Percentiles rank a stretch among this genome's conserved stretches.
Evolutionary conservation across 1,139 yeast genomes (phyloP).

Genomic region (Pichia inconspicua): DNA sequence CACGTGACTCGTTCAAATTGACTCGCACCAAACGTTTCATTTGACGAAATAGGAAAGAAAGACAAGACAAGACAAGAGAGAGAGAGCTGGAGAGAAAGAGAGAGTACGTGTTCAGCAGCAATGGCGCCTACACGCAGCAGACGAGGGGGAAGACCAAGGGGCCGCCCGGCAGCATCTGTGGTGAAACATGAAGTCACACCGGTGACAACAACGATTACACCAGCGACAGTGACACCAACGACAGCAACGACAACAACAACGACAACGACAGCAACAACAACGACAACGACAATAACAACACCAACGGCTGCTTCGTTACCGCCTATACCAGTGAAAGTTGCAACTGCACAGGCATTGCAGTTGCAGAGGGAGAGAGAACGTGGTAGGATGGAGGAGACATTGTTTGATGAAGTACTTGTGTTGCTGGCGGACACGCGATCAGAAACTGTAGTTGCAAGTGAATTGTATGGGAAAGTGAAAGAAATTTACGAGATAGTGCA

Average conservation of each 20-base stretch:
- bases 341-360: neutral
- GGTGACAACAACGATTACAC: neutral
- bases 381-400: neutral
- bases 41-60: no score
- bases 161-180: conserved; percentile 3
- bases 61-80: no score
- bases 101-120: neutral
- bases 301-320: neutral
- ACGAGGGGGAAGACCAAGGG: neutral
- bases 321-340: neutral
- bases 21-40: no score
- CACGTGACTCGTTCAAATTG: no score
- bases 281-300: neutral
- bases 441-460: neutral
- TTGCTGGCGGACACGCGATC: neutral
- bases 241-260: neutral
- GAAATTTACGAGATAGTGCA: neutral
- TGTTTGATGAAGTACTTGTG: neutral
- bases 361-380: neutral
- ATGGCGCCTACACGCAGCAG: conserved; percentile 1
- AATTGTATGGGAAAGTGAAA: neutral
- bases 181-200: neutral
- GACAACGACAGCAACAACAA: neutral
- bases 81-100: no score
- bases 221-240: neutral